phyloP scores from a whole-genome alignment of 495 filamentous ascomycete species.

The Hypoxylon rickii region DNA sequence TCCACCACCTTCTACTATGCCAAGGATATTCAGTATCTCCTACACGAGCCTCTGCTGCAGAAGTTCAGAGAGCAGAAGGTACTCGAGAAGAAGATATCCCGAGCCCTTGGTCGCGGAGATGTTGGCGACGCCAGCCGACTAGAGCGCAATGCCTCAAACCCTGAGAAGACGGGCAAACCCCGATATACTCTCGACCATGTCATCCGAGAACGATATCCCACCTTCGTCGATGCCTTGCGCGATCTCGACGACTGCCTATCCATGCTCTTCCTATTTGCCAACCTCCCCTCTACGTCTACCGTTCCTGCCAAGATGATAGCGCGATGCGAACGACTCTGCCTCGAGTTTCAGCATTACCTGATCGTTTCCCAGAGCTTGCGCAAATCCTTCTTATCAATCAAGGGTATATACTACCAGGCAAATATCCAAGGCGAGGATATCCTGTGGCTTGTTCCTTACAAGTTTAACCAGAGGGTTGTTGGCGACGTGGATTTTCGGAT shows the following conservation, averaged over 20 bases:
- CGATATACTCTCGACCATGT: constrained; percentile 92
- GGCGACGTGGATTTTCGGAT: constrained; percentile 96
- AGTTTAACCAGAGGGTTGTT: constrained; percentile 90
- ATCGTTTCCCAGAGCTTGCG: constrained; percentile 87
- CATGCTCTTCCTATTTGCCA: constrained; percentile 95
- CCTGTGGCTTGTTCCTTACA: constrained; percentile 95
- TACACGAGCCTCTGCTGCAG: constrained; percentile 92
- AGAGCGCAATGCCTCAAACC: constrained; percentile 64
- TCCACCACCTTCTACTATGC: constrained; percentile 99
- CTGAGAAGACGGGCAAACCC: constrained; percentile 84
- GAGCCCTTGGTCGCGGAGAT: constrained; percentile 88
- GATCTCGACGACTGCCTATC: constrained; percentile 97
- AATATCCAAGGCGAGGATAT: constrained; percentile 98
- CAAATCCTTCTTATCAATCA: constrained; percentile 97
- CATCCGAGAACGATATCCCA: constrained; percentile 96
- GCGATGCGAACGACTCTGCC: constrained; percentile 85
- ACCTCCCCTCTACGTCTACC: constrained; percentile 83
- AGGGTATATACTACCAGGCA: constrained; percentile 99
- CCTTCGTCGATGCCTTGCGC: constrained; percentile 90
- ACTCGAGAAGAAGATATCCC: constrained; percentile 93
- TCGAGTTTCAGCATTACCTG: constrained; percentile 97
- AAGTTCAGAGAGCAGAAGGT: constrained; percentile 98
- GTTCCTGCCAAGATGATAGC: constrained; percentile 92
- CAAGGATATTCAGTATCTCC: constrained; percentile 96
- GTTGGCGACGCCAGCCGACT: constrained; percentile 75